A percentile compares a stretch with the other conserved stretches of the same genome.
Conservation (phyloP, 768 basidiomycete species). For the Suillus subaureus region DNA sequence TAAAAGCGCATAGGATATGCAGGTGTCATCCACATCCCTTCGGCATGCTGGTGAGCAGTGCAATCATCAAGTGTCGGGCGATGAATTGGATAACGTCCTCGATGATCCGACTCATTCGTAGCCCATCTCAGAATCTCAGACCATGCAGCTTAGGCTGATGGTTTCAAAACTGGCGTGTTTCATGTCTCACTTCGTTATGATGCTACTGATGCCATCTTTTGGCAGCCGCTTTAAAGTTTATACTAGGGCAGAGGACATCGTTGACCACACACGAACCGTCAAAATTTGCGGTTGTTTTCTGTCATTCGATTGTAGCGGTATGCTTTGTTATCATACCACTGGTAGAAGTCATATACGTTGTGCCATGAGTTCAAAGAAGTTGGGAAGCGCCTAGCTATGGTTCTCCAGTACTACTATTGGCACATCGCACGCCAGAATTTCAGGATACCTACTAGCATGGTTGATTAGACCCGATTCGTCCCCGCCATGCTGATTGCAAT, state of each 20-base stretch:
- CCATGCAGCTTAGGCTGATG: too few species aligned
- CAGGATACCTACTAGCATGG: constrained; percentile 15
- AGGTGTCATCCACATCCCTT: too few species aligned
- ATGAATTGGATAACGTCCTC: background rate
- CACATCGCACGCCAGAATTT: constrained; percentile 22
- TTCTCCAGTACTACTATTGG: background rate
- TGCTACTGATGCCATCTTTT: background rate
- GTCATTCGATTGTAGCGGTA: too few species aligned
- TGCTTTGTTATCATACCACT: background rate
- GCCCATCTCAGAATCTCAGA: background rate
- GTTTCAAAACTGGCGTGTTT: background rate
- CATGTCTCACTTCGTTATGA: background rate
- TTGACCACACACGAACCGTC: background rate
- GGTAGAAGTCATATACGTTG: background rate
- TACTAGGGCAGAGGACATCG: background rate
- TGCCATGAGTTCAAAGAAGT: background rate
- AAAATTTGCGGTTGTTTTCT: too few species aligned
- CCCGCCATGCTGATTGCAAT: too few species aligned
- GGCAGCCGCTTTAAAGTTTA: constrained; percentile 22
- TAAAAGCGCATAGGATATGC: too few species aligned
- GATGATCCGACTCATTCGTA: background rate
- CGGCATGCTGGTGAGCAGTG: too few species aligned
- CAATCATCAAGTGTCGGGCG: background rate
- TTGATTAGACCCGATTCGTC: constrained; percentile 3
- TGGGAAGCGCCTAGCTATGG: constrained; percentile 9